Base-by-base conservation (phyloP, 2,329 filamentous ascomycete genomes). In the Diaporthe ilicicola region DNA sequence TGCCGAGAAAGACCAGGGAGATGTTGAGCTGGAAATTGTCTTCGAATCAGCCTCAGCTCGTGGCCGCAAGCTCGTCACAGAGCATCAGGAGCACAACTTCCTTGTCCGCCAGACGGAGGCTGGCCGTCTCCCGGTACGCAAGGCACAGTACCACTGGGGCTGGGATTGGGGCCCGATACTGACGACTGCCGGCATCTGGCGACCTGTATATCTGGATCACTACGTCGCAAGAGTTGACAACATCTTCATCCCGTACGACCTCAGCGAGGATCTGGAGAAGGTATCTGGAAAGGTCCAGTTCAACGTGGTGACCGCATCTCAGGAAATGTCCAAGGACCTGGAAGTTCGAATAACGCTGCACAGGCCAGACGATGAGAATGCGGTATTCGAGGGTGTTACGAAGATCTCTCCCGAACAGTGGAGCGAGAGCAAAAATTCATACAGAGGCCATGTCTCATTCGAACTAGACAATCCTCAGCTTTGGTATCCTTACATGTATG, bases 141-240 rank as follows among this genome's bases (percentile, higher is more conserved):
- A 91, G 74, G 87, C 91, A 15, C 91, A 93, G 79, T 93, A 93
- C 77, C 91, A 93, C n/a, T 74, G 91, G 89, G 91, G 91, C 50
- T 93, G 91, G 91, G 91, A 93, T 76, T 93, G 91, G 91, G 91
- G 91, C 27, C 91, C 91, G 73, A 84, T 85, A 1, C 82, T 93
- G 9, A 79, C 92, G 72, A 92, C 91, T 1, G 91, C 89, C 70
- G 91, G 91, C 1, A 91, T 91, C 0, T 96, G 93, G 93, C 85
- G 92, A 70, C 89, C 92, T 6, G 87, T 95, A 34, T 87, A 88
- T 67, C 85, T 95, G 6, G 93, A 95, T 75, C 85, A 91, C 0
- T 95, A 92, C 77, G 83, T 89, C 19, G 87, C 90, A 6, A 86
- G 91, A 1, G 83, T 95, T 7, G 81, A 86, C 0, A 92, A 95